Base-by-base conservation (phyloP, 345 rosid species). In the Hibiscus tridactylites region DNA sequence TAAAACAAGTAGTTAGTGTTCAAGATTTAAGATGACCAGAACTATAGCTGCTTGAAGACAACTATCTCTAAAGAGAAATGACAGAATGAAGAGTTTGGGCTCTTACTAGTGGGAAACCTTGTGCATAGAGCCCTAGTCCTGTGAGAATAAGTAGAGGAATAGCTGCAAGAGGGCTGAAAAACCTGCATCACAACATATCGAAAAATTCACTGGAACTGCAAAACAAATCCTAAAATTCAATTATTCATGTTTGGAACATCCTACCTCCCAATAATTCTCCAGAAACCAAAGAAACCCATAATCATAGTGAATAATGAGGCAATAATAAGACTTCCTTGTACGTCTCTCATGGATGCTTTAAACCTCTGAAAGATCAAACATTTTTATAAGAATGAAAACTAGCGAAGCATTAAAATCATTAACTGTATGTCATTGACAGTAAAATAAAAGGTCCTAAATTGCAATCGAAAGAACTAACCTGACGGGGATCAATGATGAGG, bases 81-180 rank as follows among this genome's bases (percentile, higher is more conserved):
- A 0, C 56, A 60, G 28, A 24, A 58, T 31, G 68, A 72, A 58
- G 46, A 13, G 7, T 47, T 50, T 5, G 71, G 5, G 17, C n/a
- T 16, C 71, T 82, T 83, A 88, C 97, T 83, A 82, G 85, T 61
- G 99, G 96, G 77, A 94, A 94, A 3, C 95, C 93, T 29, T 42
- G 83, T 1, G 79, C 83, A 52, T 81, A 85, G 3, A 91, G 91
- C 71, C 98, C 97, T 29, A 91, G 86, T 21, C 90, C 97, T 9
- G 94, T 90, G 65, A 94, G 96, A 83, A 85, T 83, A 33, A 90
- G 96, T 28, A 90, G 84, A 71, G 98, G 98, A 79, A 80, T 85
- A 31, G 88, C 92, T 7, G 98, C 86, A 37, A 91, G 87, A 67
- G 97, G 98, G 73, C 80, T 80, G 24, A 91, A 89, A 81, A 81